phyloP scores from a whole-genome alignment of 1,284 basidiomycete genomes.

The Rhodofomes roseus region DNA sequence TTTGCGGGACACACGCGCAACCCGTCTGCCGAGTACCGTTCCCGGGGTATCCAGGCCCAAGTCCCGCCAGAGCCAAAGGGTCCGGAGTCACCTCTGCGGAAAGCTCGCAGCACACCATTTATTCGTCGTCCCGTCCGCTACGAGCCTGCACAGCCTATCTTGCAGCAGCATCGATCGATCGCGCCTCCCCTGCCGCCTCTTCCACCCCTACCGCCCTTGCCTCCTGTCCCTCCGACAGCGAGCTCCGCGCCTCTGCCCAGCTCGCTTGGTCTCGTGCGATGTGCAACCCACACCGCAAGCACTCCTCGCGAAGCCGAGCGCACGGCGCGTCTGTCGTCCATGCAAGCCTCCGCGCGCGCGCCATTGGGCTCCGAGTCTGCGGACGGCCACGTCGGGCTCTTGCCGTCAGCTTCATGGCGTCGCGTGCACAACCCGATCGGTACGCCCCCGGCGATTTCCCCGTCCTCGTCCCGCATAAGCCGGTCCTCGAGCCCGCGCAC shows the following conservation, averaged over 20 bases:
- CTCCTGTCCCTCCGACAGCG: background rate
- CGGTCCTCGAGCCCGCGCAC: background rate
- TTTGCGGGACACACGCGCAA: background rate
- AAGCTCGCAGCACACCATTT: conserved; percentile 5
- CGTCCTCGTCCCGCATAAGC: background rate
- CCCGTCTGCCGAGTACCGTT: background rate
- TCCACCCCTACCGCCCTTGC: background rate
- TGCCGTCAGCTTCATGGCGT: background rate
- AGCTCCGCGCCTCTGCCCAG: background rate
- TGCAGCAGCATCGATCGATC: background rate
- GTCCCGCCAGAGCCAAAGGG: background rate
- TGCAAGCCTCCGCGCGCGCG: background rate
- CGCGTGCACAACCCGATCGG: background rate
- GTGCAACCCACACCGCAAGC: background rate
- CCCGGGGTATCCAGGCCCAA: background rate
- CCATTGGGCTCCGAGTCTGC: too few species aligned
- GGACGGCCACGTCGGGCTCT: background rate
- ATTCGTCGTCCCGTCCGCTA: conserved; percentile 4
- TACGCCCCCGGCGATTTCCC: background rate
- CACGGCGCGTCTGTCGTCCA: background rate
- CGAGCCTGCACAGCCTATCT: background rate
- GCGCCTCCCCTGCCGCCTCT: conserved; percentile 1
- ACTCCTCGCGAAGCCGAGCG: background rate
- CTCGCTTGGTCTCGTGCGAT: background rate
- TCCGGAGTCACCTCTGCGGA: conserved; percentile 4